A percentile compares a stretch with the other conserved stretches of the same genome.
phyloP scores from a whole-genome alignment of 176 grass and related monocot genomes.

The Hordeum marinum region DNA sequence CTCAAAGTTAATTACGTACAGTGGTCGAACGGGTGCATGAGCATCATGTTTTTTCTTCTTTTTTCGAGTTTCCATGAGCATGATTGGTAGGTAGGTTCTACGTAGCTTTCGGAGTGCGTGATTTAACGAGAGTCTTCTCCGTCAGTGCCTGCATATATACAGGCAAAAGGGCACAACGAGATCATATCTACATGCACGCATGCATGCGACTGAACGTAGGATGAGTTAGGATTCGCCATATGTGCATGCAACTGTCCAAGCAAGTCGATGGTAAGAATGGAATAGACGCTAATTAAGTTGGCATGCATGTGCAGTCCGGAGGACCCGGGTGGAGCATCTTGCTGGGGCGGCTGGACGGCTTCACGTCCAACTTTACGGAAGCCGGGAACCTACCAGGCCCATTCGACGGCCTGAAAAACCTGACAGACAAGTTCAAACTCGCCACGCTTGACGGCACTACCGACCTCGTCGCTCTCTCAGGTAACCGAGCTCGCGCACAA shows the following conservation, averaged over 20 bases:
- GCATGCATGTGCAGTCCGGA: conserved; percentile 31
- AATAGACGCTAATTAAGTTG: background rate
- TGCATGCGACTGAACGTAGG: no score
- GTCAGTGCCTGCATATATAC: background rate
- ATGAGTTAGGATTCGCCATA: no score
- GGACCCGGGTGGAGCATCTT: conserved; percentile 51
- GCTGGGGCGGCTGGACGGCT: conserved; percentile 59
- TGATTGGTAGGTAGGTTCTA: background rate
- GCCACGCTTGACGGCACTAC: conserved; percentile 1
- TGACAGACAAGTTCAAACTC: background rate
- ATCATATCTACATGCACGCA: no score
- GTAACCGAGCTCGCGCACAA: background rate
- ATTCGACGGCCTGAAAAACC: conserved; percentile 14
- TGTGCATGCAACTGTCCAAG: background rate
- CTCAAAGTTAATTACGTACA: background rate
- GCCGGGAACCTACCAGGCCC: conserved; percentile 32
- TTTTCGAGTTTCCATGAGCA: no score
- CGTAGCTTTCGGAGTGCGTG: background rate
- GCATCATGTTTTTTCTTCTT: no score
- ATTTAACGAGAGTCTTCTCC: background rate
- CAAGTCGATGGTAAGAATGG: background rate
- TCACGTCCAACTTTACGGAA: background rate
- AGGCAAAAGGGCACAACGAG: no score
- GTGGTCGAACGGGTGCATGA: background rate
- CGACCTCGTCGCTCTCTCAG: conserved; percentile 73